phyloP scores from a whole-genome alignment of 176 grass and related monocot genomes.

The Thinopyrum elongatum region DNA sequence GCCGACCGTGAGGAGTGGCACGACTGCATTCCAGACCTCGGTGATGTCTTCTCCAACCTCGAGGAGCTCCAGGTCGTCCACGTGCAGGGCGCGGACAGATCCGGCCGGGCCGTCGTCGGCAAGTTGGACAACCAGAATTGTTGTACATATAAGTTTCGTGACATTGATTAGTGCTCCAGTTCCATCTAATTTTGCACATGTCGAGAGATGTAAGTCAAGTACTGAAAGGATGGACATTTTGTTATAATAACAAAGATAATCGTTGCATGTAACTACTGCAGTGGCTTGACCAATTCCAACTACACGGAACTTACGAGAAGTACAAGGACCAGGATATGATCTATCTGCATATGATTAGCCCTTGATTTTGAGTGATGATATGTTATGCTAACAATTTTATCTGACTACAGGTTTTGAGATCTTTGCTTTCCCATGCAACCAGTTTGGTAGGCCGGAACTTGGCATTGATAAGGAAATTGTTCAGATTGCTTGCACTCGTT shows the following conservation, averaged over 20 bases:
- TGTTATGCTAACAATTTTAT: conserved; percentile 19
- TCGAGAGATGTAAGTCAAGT: not conserved
- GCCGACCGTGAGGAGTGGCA: conserved; percentile 62
- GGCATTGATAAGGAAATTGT: conserved; percentile 84
- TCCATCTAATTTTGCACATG: not conserved
- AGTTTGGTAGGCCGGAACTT: conserved; percentile 78
- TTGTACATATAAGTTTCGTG: not conserved
- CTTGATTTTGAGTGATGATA: not conserved
- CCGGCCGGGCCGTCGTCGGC: conserved; percentile 11
- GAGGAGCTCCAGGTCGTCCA: no score
- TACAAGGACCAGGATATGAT: conserved; percentile 60
- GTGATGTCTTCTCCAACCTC: no score
- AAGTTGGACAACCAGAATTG: no score
- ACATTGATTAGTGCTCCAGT: not conserved
- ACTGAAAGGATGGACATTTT: not conserved
- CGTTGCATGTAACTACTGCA: conserved; percentile 24
- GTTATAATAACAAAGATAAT: not conserved
- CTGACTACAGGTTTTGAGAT: conserved; percentile 68
- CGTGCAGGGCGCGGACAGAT: no score
- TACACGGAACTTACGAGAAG: conserved; percentile 51
- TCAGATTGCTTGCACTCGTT: conserved; percentile 79
- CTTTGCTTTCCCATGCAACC: conserved; percentile 91
- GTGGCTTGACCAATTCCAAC: conserved; percentile 76
- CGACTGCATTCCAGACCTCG: conserved; percentile 35
- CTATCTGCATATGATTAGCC: not conserved